phyloP scores from a whole-genome alignment of 495 filamentous ascomycete genomes.

The Tuber brumale region DNA sequence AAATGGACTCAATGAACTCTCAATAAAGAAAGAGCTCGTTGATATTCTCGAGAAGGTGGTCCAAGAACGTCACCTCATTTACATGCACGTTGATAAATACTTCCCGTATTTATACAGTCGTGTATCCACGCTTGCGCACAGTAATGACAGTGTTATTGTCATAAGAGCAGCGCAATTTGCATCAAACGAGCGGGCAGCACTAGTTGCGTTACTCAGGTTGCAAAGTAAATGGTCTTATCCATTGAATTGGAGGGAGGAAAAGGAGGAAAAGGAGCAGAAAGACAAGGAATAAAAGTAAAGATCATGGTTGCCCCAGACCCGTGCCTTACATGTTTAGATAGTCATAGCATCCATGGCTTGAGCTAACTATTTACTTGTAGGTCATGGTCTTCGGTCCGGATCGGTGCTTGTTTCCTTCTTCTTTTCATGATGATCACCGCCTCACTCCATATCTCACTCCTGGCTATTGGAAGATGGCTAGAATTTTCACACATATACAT shows the following conservation, averaged over 20 bases:
- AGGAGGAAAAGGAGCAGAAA: no score
- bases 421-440: not conserved
- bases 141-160: not conserved
- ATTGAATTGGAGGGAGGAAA: no score
- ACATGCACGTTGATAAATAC: not conserved
- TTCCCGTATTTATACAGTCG: not conserved
- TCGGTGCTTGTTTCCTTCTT: not conserved
- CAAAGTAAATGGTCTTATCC: not conserved
- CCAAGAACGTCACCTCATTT: no score
- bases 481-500: not conserved
- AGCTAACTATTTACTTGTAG: not conserved
- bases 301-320: no score
- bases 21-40: no score
- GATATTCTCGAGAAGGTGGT: no score
- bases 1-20: no score
- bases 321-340: no score
- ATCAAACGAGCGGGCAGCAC: not conserved
- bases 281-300: no score
- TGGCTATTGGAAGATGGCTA: not conserved
- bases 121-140: not conserved
- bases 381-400: not conserved
- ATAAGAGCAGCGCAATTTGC: not conserved
- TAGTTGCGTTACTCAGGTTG: conserved; percentile 1
- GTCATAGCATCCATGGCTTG: not conserved
- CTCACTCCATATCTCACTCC: not conserved